These are phyloP conservation scores for Musa balbisiana DNA, from an alignment of 202 grass and related monocot genomes.

Conservation along the genomic window DNA sequence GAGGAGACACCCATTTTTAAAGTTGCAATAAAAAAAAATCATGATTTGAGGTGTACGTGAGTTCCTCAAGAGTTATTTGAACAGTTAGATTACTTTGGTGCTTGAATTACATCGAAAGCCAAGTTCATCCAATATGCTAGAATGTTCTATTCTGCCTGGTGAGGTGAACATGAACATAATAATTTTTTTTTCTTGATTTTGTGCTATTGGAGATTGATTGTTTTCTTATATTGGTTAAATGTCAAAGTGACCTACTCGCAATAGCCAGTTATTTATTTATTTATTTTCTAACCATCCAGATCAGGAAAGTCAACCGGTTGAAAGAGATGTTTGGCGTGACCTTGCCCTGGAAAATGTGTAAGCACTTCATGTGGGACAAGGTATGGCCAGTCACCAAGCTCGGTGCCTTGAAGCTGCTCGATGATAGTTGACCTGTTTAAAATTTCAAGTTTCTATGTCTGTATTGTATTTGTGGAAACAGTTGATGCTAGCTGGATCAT, in stretches of 20 bases:
- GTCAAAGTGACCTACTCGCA: no score
- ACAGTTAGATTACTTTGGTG: not conserved
- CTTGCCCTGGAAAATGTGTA: slow-evolving; percentile 77
- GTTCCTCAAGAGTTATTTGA: not conserved
- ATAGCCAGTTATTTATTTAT: not conserved
- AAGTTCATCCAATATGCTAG: not conserved
- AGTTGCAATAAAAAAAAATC: not conserved
- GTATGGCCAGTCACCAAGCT: slow-evolving; percentile 13
- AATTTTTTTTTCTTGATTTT: not conserved
- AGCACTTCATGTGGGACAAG: slow-evolving; percentile 29
- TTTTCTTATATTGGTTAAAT: not conserved
- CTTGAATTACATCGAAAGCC: not conserved
- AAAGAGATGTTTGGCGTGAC: slow-evolving; percentile 76
- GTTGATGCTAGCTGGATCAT: not conserved
- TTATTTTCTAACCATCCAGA: slow-evolving; percentile 24
- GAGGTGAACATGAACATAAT: not conserved
- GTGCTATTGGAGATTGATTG: not conserved
- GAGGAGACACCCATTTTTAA: no score
- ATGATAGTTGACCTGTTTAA: not conserved
- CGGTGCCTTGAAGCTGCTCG: not conserved
- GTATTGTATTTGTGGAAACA: not conserved
- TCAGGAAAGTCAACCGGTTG: slow-evolving; percentile 62
- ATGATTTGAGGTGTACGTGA: not conserved
- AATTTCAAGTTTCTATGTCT: not conserved
- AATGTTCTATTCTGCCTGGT: not conserved